Evolutionary conservation across 495 filamentous ascomycete genomes (phyloP), one percentile per base, ranked within the genome.

Genomic region (Choiromyces venosus): DNA sequence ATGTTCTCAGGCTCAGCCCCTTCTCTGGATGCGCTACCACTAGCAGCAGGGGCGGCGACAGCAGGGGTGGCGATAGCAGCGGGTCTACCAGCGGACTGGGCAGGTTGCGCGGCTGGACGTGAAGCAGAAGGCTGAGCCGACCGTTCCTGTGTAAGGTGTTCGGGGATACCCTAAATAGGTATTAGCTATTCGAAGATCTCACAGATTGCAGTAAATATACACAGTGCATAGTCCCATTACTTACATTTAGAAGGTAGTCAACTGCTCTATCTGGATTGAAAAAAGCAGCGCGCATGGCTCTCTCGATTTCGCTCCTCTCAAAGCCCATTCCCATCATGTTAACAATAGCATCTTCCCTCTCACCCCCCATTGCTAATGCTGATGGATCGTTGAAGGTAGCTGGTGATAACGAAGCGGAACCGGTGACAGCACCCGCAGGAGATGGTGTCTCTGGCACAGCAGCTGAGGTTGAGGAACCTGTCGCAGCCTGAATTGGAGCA

Each of bases 291-390:
- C 95, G 90, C 90, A 99, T 94, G 52, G 95, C 95, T 73, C 90
- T 89, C 73, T 96, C 93, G 74, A 96, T 96, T 78, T 96, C 91
- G 29, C 88, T 85, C 78, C 94, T 85, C 66, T 90, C 87, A 77
- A 98, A 99, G 5, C 95, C 95, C 95, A 99, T 99, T 68, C 88
- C 89, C 84, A 97, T 93, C 92, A 99, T 96, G 81, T 94, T 92
- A n/a, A 89, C 86, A 82, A 97, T 92, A n/a, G 92, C 93, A 69
- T 89, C 88, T 69, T 93, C 89, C 71, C 93, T 88, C 79, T 94
- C 89, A 73, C 88, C 83, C 61, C 94, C 95, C 83, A 96, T 88
- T n/a, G 92, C 86, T 76, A 98, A 86, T 16, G 93, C 88, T 37
- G 92, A 96, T 25, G 92, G 88, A 75, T 92, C 91, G 80, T 88